phyloP scores from a whole-genome alignment of 1,284 basidiomycete species.

The Lignosus rhinocerotis region DNA sequence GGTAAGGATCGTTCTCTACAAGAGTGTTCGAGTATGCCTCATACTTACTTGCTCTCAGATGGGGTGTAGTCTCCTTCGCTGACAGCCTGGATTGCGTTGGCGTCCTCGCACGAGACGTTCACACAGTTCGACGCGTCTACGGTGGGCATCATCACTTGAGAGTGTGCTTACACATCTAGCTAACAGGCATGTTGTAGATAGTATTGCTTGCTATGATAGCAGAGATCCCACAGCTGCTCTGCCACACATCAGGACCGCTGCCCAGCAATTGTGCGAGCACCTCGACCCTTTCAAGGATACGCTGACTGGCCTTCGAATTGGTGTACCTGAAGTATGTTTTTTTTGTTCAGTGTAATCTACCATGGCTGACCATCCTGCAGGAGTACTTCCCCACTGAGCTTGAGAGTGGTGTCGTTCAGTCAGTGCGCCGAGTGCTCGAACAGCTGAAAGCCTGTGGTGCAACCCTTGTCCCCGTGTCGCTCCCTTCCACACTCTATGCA shows the following conservation, averaged over 20 bases:
- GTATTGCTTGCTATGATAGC: constrained; percentile 65
- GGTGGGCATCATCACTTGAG: constrained; percentile 43
- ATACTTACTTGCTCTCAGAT: constrained; percentile 45
- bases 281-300: constrained; percentile 21
- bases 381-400: constrained; percentile 86
- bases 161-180: background rate
- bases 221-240: constrained; percentile 80
- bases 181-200: constrained; percentile 42
- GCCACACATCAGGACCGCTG: constrained; percentile 40
- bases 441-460: constrained; percentile 66
- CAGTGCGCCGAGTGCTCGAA: constrained; percentile 50
- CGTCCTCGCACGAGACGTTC: constrained; percentile 63
- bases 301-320: constrained; percentile 54
- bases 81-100: constrained; percentile 96
- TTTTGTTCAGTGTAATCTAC: constrained; percentile 28
- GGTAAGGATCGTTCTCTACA: constrained; percentile 43
- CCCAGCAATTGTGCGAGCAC: constrained; percentile 22
- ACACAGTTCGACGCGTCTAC: constrained; percentile 57
- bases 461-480: constrained; percentile 68
- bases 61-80: constrained; percentile 91
- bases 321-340: constrained; percentile 48
- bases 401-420: constrained; percentile 45
- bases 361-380: constrained; percentile 32
- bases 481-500: constrained; percentile 79
- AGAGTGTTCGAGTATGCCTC: background rate